These are phyloP conservation scores for Apodospora peruviana DNA, from an alignment of 495 filamentous ascomycete species.

Conservation along the genomic window DNA sequence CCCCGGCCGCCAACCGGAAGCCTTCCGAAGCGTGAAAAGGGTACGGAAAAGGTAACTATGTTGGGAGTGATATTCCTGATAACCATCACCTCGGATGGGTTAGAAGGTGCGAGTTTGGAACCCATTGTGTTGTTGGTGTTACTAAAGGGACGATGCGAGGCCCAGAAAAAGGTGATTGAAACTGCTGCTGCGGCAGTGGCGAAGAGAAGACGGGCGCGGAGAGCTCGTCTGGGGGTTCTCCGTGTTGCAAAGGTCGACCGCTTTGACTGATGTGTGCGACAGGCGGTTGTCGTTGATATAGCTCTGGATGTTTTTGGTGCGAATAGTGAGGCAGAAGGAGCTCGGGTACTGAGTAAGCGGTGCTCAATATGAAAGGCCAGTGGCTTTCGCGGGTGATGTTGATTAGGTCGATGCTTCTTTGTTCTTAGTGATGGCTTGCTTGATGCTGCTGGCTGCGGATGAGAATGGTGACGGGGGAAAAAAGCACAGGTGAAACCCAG, in stretches of 20 bases:
- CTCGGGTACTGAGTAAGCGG: not conserved
- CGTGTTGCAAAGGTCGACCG: too few relatives aligned
- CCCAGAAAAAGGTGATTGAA: too few relatives aligned
- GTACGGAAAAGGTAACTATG: slow-evolving; percentile 75
- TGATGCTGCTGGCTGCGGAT: not conserved
- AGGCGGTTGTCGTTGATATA: not conserved
- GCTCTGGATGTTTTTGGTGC: not conserved
- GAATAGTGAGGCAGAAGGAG: not conserved
- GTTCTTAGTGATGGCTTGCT: not conserved
- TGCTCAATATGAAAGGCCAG: not conserved
- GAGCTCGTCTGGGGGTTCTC: not conserved
- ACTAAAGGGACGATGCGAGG: not conserved
- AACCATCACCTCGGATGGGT: slow-evolving; percentile 77
- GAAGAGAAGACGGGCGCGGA: not conserved
- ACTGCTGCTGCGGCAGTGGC: slow-evolving; percentile 1
- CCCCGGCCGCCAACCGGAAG: slow-evolving; percentile 82
- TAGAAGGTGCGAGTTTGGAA: slow-evolving; percentile 41
- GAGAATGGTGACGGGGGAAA: not conserved
- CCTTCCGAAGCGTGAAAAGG: slow-evolving; percentile 76
- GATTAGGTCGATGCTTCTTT: not conserved
- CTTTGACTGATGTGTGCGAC: too few relatives aligned
- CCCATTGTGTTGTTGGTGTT: slow-evolving; percentile 27
- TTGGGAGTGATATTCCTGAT: slow-evolving; percentile 76
- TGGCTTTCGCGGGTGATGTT: not conserved
- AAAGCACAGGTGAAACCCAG: not conserved